Conservation (phyloP, 2,329 filamentous ascomycete species). For the Pseudogymnoascus sp. region DNA sequence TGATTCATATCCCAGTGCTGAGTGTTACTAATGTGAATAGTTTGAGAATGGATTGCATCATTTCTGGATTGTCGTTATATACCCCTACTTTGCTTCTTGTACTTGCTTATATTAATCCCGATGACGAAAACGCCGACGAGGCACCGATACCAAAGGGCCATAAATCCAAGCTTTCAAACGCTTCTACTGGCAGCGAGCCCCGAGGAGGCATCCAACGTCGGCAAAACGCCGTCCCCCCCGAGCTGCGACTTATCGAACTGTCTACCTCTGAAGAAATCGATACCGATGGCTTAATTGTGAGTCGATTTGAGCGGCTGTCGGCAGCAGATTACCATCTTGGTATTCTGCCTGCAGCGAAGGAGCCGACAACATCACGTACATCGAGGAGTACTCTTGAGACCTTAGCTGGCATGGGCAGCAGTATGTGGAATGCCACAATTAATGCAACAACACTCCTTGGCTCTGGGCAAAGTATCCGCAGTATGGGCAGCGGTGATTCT, state of each 20-base stretch:
- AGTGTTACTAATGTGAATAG: conserved; percentile 35
- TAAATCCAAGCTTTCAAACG: conserved; percentile 33
- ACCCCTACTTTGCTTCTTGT: conserved; percentile 84
- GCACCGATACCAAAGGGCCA: conserved; percentile 34
- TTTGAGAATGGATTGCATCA: conserved; percentile 92
- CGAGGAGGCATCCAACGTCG: conserved; percentile 60
- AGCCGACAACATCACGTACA: conserved; percentile 49
- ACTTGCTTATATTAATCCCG: conserved; percentile 77
- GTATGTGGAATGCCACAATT: conserved; percentile 85
- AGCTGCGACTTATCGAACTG: conserved; percentile 85
- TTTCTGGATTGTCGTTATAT: conserved; percentile 95
- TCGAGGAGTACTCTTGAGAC: conserved; percentile 70
- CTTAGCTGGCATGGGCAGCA: conserved; percentile 61
- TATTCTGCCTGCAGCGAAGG: conserved; percentile 68
- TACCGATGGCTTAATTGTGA: conserved; percentile 77
- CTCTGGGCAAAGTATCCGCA: conserved; percentile 70
- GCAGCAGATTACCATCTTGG: conserved; percentile 88
- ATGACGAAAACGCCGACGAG: conserved; percentile 43
- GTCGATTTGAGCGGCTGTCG: conserved; percentile 76
- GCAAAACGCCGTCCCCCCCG: conserved; percentile 74
- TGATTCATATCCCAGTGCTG: not conserved
- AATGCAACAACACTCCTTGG: conserved; percentile 83
- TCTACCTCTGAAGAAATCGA: conserved; percentile 75
- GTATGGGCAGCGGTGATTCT: conserved; percentile 48
- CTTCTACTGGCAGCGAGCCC: conserved; percentile 48